Percentiles rank a stretch among this genome's conserved stretches.
phyloP scores from a whole-genome alignment of 352 stramenopile species.

The Phytophthora parvispora region DNA sequence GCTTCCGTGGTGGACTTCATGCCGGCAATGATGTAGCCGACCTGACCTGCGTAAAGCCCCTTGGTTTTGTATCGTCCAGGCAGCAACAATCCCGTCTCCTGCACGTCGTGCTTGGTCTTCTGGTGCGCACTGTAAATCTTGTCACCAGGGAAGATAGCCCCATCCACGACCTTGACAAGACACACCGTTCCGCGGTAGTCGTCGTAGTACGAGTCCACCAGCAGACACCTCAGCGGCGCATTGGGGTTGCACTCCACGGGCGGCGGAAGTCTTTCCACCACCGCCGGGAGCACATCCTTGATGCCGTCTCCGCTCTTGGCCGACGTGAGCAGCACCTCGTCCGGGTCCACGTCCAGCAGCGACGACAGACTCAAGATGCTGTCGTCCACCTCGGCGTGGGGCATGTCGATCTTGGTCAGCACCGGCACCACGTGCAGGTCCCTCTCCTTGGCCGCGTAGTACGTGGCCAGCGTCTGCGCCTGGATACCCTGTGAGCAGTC shows the following conservation, averaged over 20 bases:
- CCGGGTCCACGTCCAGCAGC: conserved; percentile 93
- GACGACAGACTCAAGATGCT: conserved; percentile 83
- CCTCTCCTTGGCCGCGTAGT: conserved; percentile 97
- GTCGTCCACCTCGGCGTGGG: conserved; percentile 95
- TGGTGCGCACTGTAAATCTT: conserved; percentile 82
- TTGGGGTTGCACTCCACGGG: conserved; percentile 60
- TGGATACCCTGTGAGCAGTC: conserved; percentile 98
- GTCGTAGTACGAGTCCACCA: conserved; percentile 99
- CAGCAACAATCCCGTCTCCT: conserved; percentile 97
- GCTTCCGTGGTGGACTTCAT: conserved; percentile 99
- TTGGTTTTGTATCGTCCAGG: conserved; percentile 86
- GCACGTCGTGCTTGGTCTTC: conserved; percentile 94
- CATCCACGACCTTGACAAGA: conserved; percentile 96
- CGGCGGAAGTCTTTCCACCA: conserved; percentile 85
- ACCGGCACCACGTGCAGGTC: conserved; percentile 97
- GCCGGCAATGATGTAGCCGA: conserved; percentile 98
- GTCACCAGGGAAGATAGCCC: conserved; percentile 87
- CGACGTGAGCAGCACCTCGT: conserved; percentile 96
- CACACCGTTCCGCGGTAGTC: conserved; percentile 96
- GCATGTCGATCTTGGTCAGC: conserved; percentile 99
- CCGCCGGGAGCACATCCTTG: conserved; percentile 77
- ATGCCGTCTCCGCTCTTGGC: conserved; percentile 96
- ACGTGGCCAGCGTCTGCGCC: conserved; percentile 98
- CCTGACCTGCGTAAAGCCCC: conserved; percentile 92
- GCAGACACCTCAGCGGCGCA: conserved; percentile 90